Evolutionary conservation across 805 yeast genomes (phyloP).

Genomic region (Cyberlindnera euphorbiiphila): DNA sequence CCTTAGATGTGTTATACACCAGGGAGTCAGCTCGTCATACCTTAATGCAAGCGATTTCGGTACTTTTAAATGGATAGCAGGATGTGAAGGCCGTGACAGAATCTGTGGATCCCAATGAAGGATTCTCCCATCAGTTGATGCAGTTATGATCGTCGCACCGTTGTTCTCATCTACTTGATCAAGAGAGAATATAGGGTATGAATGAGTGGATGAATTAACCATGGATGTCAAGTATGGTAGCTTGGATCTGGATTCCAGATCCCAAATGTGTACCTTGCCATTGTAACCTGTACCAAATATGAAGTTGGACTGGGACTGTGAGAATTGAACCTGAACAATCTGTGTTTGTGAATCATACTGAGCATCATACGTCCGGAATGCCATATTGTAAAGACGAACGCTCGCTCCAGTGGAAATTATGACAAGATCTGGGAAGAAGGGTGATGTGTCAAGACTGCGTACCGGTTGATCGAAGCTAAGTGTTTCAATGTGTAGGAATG

Average conservation of each 20-base stretch:
- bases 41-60: constrained; percentile 22
- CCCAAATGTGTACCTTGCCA: constrained; percentile 53
- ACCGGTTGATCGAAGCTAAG: constrained; percentile 14
- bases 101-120: constrained; percentile 30
- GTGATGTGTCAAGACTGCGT: constrained; percentile 19
- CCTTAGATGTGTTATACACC: constrained; percentile 17
- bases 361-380: constrained; percentile 30
- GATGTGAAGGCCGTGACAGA: constrained; percentile 23
- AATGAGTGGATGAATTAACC: constrained; percentile 19
- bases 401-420: constrained; percentile 17
- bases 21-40: constrained; percentile 32
- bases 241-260: constrained; percentile 21
- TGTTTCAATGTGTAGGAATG: constrained; percentile 5
- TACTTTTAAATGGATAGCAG: constrained; percentile 21
- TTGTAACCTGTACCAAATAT: constrained; percentile 46
- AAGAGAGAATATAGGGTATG: constrained; percentile 24
- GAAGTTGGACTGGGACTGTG: constrained; percentile 34
- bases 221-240: constrained; percentile 19
- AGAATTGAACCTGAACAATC: constrained; percentile 39
- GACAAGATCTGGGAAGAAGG: constrained; percentile 20
- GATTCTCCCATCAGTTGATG: constrained; percentile 31
- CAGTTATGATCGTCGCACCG: constrained; percentile 23
- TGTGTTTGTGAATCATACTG: constrained; percentile 39
- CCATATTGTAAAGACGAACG: constrained; percentile 23
- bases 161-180: constrained; percentile 21